Evolutionary conservation across 257 asterid genomes (phyloP).

Genomic region (Echites panduratus): DNA sequence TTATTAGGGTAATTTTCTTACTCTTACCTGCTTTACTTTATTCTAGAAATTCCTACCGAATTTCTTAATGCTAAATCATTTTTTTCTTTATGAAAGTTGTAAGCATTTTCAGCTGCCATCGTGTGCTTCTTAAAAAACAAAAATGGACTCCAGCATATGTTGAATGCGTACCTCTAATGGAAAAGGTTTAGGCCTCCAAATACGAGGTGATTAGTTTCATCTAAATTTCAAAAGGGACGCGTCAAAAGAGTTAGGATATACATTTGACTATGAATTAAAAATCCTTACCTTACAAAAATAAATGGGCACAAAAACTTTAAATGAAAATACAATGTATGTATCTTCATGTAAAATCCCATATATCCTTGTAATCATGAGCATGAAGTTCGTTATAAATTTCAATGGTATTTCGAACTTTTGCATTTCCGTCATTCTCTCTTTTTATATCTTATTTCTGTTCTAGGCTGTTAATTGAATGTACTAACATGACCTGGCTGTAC

Average conservation of each 20-base stretch:
- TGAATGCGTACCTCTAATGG: background rate
- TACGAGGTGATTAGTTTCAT: background rate
- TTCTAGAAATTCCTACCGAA: conserved; percentile 3
- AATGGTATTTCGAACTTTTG: background rate
- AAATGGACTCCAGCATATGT: background rate
- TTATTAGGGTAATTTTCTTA: conserved; percentile 52
- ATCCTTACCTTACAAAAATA: too few relatives aligned
- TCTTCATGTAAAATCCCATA: too few relatives aligned
- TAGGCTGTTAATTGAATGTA: background rate
- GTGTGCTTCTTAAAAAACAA: background rate
- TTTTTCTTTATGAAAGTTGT: background rate
- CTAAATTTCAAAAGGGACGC: background rate
- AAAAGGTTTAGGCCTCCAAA: background rate
- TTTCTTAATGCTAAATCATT: background rate
- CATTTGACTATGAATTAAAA: too few relatives aligned
- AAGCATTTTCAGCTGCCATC: background rate
- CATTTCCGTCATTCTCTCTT: background rate
- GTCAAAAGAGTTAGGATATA: too few relatives aligned
- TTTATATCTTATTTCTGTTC: background rate
- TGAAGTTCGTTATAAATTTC: background rate
- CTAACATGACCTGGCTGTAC: background rate
- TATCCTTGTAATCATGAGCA: too few relatives aligned
- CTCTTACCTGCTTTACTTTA: conserved; percentile 10
- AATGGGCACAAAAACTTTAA: too few relatives aligned
- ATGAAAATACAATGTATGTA: too few relatives aligned